A percentile compares a stretch with the other conserved stretches of the same genome.
These are phyloP conservation scores for Acarospora socialis DNA, from an alignment of 2,329 filamentous ascomycete species.

Conservation along the genomic window DNA sequence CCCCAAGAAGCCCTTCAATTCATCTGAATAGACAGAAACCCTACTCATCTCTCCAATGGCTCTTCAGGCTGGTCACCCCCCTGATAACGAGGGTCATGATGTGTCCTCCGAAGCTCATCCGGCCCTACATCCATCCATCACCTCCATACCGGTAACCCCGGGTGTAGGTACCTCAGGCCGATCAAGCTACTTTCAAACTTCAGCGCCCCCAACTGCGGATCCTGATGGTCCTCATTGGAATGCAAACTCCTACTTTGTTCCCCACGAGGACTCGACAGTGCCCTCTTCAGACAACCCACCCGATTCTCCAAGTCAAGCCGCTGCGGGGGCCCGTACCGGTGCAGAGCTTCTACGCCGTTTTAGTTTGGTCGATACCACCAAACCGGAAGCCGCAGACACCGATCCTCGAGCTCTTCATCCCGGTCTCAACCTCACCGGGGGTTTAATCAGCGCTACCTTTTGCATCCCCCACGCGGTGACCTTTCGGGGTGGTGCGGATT, in stretches of 20 bases:
- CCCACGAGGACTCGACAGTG: constrained; percentile 12
- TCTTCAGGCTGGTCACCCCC: no score
- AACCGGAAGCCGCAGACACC: constrained; percentile 30
- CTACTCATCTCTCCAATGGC: no score
- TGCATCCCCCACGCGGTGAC: constrained; percentile 47
- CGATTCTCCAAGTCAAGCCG: constrained; percentile 27
- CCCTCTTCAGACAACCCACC: constrained; percentile 15
- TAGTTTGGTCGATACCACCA: constrained; percentile 29
- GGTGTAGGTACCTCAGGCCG: constrained; percentile 23
- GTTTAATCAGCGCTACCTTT: constrained; percentile 49
- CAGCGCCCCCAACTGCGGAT: constrained; percentile 7
- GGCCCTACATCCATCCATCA: constrained; percentile 25
- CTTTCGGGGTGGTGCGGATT: constrained; percentile 38
- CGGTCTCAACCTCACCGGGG: constrained; percentile 43
- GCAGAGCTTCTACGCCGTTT: constrained; percentile 40
- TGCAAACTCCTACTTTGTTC: constrained; percentile 23
- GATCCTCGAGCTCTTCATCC: constrained; percentile 43
- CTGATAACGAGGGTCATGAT: neutral
- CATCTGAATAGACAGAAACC: no score
- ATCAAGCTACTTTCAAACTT: constrained; percentile 24
- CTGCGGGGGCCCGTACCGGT: constrained; percentile 31
- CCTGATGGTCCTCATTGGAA: constrained; percentile 23
- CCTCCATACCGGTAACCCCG: constrained; percentile 29
- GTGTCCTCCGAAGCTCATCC: constrained; percentile 20
- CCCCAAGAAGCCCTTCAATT: no score